Conservation (phyloP, 495 filamentous ascomycete genomes). For the Melanomma pulvis-pyrius region DNA sequence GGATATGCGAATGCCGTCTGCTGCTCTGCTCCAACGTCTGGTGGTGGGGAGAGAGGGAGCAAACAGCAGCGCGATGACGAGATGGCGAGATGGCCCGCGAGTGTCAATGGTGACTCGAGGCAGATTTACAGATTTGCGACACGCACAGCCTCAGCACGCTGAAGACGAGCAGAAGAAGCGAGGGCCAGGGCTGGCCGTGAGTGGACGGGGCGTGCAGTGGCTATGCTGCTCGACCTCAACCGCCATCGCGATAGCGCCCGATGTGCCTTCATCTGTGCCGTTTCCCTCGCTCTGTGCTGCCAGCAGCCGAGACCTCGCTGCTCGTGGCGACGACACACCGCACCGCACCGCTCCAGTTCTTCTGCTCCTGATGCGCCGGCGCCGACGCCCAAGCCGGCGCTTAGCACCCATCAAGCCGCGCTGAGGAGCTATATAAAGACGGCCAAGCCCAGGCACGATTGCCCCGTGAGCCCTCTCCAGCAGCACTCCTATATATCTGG, state of each 20-base stretch:
- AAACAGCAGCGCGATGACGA: slow-evolving; percentile 32
- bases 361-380: neutral
- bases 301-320: neutral
- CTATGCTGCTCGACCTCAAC: slow-evolving; percentile 1
- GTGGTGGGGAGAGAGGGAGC: neutral
- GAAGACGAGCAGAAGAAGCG: slow-evolving; percentile 11
- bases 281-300: neutral
- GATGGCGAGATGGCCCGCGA: slow-evolving; percentile 33
- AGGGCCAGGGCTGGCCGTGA: neutral
- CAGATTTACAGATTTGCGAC: slow-evolving; percentile 37
- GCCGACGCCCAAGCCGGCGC: slow-evolving; percentile 17
- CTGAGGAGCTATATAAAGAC: slow-evolving; percentile 26
- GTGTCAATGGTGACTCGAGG: slow-evolving; percentile 33
- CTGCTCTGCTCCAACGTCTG: neutral
- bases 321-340: neutral
- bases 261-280: slow-evolving; percentile 2
- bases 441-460: slow-evolving; percentile 16
- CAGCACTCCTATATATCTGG: slow-evolving; percentile 4
- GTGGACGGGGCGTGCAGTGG: slow-evolving; percentile 24
- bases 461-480: neutral
- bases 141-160: slow-evolving; percentile 30
- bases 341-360: neutral
- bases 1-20: neutral
- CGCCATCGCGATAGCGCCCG: neutral
- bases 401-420: slow-evolving; percentile 16